Evolutionary conservation across 106 monocot species (phyloP), one percentile per base, ranked within the genome.

Genomic region (Platanthera guangdongensis): DNA sequence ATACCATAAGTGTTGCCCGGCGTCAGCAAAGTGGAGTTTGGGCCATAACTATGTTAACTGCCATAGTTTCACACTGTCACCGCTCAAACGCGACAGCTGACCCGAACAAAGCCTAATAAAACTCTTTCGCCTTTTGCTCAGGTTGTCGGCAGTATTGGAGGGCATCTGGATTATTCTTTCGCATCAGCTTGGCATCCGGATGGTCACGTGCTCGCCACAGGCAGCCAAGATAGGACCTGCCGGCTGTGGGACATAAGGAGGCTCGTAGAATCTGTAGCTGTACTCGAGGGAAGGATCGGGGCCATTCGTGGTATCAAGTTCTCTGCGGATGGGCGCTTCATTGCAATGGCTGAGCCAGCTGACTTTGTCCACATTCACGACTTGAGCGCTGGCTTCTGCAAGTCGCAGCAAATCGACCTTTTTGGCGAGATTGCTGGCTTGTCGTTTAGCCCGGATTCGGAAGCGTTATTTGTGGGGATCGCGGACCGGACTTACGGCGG

Each of bases 311-410:
- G 86, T 59, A 83, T 95, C 47, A 90, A 90, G 60, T 95, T 95
- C 80, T 90, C 92, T 2, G 52, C 81, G 1, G 95, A 90, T 53
- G 92, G 92, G 16, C 72, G 77, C 6, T 95, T 84, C 78, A 76
- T 95, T 86, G 92, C 95, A 22, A 81, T 85, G 71, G 88, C 92
- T 0, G 92, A 95, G 80, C 84, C 95, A 63, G 95, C 87, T 0
- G 95, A 95, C 73, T 92, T 90, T 30, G 82, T 95, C 47, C 95
- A 95, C 50, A 76, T 95, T 32, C 90, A 85, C 68, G 95, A 93
- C 71, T 59, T 75, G 6, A 47, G 51, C 8, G 53, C 84, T 0
- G 80, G 72, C 25, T 95, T 85, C 55, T 12, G 22, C 47, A 77
- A 57, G 22, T 82, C 85, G 9, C 95, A 95, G 25, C 92, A 92